Conservation (phyloP, 768 basidiomycete genomes). For the Collybia sp. region DNA sequence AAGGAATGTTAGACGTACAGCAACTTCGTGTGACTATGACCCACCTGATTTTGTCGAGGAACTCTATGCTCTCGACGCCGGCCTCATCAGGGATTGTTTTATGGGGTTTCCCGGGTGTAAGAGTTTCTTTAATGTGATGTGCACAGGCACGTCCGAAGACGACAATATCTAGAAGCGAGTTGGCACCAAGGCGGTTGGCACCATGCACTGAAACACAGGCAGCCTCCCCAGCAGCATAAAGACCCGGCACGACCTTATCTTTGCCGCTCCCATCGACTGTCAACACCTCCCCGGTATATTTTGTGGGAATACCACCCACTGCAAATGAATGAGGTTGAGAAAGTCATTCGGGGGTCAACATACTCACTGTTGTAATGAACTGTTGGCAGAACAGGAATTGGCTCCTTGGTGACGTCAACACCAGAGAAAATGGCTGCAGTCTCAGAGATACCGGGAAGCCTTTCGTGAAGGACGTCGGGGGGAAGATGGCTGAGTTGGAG, state of each 20-base stretch:
- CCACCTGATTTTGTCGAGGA: slow-evolving; percentile 82
- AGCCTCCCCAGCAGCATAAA: slow-evolving; percentile 98
- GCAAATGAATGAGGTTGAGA: slow-evolving; percentile 11
- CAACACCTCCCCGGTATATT: slow-evolving; percentile 95
- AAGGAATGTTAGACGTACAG: slow-evolving; percentile 5
- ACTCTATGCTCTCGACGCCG: slow-evolving; percentile 79
- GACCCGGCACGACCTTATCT: slow-evolving; percentile 90
- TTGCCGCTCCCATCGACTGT: slow-evolving; percentile 86
- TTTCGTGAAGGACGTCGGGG: slow-evolving; percentile 91
- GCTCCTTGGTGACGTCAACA: slow-evolving; percentile 99
- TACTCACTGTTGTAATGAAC: slow-evolving; percentile 97
- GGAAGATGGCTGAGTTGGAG: slow-evolving; percentile 97
- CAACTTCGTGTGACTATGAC: not conserved
- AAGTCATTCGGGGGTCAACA: not conserved
- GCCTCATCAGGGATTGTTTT: slow-evolving; percentile 83
- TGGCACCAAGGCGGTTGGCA: slow-evolving; percentile 98
- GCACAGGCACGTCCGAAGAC: slow-evolving; percentile 99
- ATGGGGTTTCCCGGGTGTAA: slow-evolving; percentile 88
- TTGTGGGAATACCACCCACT: slow-evolving; percentile 99
- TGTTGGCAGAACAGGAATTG: slow-evolving; percentile 96
- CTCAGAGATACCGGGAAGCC: slow-evolving; percentile 98
- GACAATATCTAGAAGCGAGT: slow-evolving; percentile 97
- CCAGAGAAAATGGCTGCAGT: slow-evolving; percentile 98
- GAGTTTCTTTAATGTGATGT: slow-evolving; percentile 91
- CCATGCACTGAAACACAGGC: slow-evolving; percentile 99